phyloP scores from a whole-genome alignment of 176 grass and related monocot genomes.

The Urochloa ruziziensis region DNA sequence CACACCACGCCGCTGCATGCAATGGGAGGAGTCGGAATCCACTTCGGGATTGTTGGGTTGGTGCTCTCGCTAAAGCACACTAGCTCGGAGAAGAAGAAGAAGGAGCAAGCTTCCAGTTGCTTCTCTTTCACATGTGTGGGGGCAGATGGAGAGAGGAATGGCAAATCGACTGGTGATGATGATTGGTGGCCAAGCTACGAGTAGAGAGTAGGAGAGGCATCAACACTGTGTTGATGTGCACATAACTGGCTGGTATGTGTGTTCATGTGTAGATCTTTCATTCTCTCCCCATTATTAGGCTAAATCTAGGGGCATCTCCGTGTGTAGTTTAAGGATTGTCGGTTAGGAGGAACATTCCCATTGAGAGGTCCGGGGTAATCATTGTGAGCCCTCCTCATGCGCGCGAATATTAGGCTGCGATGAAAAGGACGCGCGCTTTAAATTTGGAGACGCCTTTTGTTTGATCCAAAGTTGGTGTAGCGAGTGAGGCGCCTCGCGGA shows the following conservation, averaged over 20 bases:
- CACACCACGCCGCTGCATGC: not conserved
- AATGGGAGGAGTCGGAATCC: constrained; percentile 38
- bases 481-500: not conserved
- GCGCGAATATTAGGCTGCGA: constrained; percentile 38
- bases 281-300: not conserved
- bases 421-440: constrained; percentile 24
- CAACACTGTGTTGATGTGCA: not conserved
- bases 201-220: not conserved
- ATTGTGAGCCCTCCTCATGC: constrained; percentile 29
- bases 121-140: not conserved
- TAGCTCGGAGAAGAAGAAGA: too few species aligned
- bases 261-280: not conserved
- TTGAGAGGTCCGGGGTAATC: not conserved
- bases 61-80: constrained; percentile 21
- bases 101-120: not conserved
- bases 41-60: constrained; percentile 20
- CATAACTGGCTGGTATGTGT: not conserved
- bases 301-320: not conserved
- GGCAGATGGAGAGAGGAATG: not conserved
- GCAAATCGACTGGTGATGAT: not conserved
- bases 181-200: not conserved
- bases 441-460: not conserved
- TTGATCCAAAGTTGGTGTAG: not conserved
- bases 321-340: not conserved
- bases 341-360: constrained; percentile 19